Evolutionary conservation across 2,329 filamentous ascomycete species (phyloP), one percentile per base, ranked within the genome.

Genomic region (Calonectria multiphialidica): DNA sequence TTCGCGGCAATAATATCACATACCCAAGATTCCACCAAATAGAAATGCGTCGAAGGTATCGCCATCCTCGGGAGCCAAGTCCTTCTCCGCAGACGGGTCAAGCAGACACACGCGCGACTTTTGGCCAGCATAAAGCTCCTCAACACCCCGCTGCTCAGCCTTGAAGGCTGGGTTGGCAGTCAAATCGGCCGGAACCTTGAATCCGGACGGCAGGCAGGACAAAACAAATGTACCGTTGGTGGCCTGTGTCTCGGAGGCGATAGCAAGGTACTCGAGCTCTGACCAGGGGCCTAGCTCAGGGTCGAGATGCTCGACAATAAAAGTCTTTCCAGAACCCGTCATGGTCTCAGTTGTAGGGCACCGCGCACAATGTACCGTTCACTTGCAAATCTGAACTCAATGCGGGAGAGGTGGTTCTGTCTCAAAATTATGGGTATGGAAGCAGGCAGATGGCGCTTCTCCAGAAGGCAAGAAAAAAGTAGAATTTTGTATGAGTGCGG

Each of bases 231-330:
- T 88, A 68, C 92, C 90, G 40, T 90, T 90, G 4, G 90, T 86
- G 28, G 89, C 88, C 74, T 91, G 87, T 65, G 94, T 95, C 87
- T 99, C 97, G 72, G 90, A 87, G 64, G 95, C 95, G 82, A 99
- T 98, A 80, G 93, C 91, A 68, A 91, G 87, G 86, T 99, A 99
- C 86, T 99, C 97, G 66, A 98, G 90, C 75, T 95, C 92, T 28
- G 97, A 98, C 97, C 97, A 99, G 47, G 92, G 90, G 40, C 97
- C 97, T 35, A 99, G 90, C 84, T 99, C 97, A 47, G 94, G 93
- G 86, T 99, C 97, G 76, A 99, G 92, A 85, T 99, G 96, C 87
- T 98, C 96, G 79, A 98, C 96, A 80, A 98, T 94, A 85, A 97
- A 98, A 50, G 92, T 96, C 84, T 95, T 94, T 76, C 83, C 82